Conservation (phyloP, 495 filamentous ascomycete genomes). For the Talaromyces trachyspermus region DNA sequence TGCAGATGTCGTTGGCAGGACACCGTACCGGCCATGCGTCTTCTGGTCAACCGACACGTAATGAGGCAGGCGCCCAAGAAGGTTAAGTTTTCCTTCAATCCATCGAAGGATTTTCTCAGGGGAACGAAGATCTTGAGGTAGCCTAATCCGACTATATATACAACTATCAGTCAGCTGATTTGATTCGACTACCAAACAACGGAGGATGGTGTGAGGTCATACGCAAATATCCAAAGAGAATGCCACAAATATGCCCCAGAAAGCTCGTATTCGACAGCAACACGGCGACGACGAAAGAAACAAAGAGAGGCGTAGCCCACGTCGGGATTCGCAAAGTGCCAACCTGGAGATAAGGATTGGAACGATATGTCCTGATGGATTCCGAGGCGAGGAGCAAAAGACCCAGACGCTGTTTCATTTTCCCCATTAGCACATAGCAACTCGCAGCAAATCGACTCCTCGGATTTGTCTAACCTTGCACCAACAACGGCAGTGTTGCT, state of each 20-base stretch:
- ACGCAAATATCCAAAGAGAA: constrained; percentile 81
- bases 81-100: constrained; percentile 77
- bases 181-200: not conserved
- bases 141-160: constrained; percentile 62
- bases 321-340: constrained; percentile 76
- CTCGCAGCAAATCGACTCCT: no score
- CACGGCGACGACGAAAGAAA: constrained; percentile 61
- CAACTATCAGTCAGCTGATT: not conserved
- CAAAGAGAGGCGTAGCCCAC: constrained; percentile 77
- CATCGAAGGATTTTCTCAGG: constrained; percentile 74
- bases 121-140: constrained; percentile 78
- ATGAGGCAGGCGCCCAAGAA: constrained; percentile 72
- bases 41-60: constrained; percentile 92
- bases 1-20: constrained; percentile 56
- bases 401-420: constrained; percentile 69
- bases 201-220: constrained; percentile 23
- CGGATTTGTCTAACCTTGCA: constrained; percentile 56
- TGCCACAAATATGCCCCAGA: constrained; percentile 77
- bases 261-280: constrained; percentile 75
- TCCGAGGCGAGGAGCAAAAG: constrained; percentile 81
- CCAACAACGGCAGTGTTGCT: constrained; percentile 67
- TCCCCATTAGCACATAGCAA: not conserved
- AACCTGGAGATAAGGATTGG: constrained; percentile 64
- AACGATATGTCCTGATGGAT: constrained; percentile 68
- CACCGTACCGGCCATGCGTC: constrained; percentile 90